These are phyloP conservation scores for Ceratopteris richardii DNA, from an alignment of 75 land plant species.

Conservation along the genomic window DNA sequence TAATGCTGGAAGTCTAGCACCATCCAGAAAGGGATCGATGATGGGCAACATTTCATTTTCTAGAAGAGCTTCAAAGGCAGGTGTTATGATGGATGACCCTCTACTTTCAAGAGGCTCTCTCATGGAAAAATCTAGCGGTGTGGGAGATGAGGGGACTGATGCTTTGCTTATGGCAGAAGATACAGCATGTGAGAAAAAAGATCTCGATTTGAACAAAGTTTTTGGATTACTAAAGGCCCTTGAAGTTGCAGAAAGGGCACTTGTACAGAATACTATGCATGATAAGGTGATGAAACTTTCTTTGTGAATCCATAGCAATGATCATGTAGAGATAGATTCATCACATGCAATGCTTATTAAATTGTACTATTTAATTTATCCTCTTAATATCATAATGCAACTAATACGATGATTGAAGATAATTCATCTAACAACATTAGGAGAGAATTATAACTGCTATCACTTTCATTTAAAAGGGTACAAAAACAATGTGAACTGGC, in stretches of 20 bases:
- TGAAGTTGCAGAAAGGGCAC: conserved; percentile 29
- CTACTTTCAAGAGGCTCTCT: neutral
- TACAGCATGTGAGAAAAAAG: neutral
- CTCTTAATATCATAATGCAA: no score
- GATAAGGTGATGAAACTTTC: conserved; percentile 24
- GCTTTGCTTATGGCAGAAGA: conserved; percentile 3
- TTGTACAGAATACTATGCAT: conserved; percentile 29
- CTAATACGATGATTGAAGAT: no score
- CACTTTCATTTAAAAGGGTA: no score
- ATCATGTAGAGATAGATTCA: neutral
- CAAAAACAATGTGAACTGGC: no score
- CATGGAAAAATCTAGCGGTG: conserved; percentile 12
- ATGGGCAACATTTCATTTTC: conserved; percentile 8
- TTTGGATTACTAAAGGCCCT: conserved; percentile 26
- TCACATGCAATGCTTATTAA: no score
- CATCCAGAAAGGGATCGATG: conserved; percentile 25
- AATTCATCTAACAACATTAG: no score
- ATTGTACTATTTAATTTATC: no score
- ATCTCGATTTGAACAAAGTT: conserved; percentile 18
- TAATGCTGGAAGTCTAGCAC: conserved; percentile 20
- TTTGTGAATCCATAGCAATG: neutral
- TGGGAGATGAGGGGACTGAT: conserved; percentile 6
- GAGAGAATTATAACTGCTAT: no score
- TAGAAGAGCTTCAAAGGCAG: conserved; percentile 1
- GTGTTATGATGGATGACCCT: neutral